Evolutionary conservation across 345 rosid species (phyloP).

Genomic region (Ricinus communis): DNA sequence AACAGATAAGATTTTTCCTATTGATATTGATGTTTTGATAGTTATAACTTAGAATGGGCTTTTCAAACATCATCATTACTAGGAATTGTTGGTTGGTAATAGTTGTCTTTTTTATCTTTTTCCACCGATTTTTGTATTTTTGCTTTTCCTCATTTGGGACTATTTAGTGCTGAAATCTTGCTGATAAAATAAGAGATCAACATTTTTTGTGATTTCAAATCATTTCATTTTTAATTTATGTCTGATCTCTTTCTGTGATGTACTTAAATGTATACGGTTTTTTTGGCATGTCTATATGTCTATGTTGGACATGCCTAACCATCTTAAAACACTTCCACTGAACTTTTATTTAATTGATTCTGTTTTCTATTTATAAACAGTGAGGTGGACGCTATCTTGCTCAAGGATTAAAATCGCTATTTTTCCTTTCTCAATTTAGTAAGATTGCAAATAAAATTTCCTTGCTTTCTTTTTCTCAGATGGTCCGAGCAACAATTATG

Average conservation of each 20-base stretch:
- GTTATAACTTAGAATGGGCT: not conserved
- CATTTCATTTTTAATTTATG: not conserved
- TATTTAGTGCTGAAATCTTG: not conserved
- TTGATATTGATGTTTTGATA: not conserved
- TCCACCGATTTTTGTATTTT: not conserved
- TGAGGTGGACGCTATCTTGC: not conserved
- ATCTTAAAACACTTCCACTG: too few species aligned
- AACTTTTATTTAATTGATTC: too few species aligned
- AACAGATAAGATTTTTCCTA: not conserved
- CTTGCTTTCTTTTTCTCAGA: constrained; percentile 40
- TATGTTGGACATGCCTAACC: too few species aligned
- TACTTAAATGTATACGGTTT: too few species aligned
- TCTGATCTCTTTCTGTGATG: not conserved
- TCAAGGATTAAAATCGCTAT: not conserved
- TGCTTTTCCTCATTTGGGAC: not conserved
- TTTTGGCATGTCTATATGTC: too few species aligned
- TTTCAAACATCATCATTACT: not conserved
- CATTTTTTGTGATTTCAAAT: not conserved
- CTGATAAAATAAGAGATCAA: not conserved
- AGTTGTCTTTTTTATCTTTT: not conserved
- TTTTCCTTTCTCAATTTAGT: not conserved
- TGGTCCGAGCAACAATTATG: constrained; percentile 81
- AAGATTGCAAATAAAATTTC: not conserved
- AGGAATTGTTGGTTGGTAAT: not conserved
- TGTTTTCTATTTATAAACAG: not conserved